phyloP scores from a whole-genome alignment of 176 grass and related monocot genomes.

The Zea mays region DNA sequence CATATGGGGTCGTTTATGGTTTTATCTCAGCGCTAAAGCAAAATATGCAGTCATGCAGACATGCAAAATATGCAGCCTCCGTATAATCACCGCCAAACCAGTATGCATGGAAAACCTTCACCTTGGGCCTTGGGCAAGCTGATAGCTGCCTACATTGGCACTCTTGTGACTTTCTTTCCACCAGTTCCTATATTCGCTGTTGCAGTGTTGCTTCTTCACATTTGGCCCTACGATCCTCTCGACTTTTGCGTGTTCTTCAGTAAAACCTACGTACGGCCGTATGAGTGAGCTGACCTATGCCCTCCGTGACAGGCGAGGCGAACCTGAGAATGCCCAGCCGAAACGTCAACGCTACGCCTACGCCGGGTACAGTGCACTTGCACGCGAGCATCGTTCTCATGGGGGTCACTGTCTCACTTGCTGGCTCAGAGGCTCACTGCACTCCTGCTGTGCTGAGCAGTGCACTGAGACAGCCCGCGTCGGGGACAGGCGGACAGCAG shows the following conservation, averaged over 20 bases:
- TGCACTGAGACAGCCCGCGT: not conserved
- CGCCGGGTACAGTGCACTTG: slow-evolving; percentile 9
- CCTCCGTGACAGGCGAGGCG: not conserved
- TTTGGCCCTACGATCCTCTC: not conserved
- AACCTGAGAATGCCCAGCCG: too few relatives aligned
- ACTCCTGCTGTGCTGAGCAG: not conserved
- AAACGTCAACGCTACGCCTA: too few relatives aligned
- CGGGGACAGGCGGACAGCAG: too few relatives aligned
- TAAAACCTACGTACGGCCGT: not conserved
- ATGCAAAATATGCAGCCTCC: not conserved
- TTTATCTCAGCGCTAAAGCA: too few relatives aligned
- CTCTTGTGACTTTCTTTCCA: not conserved
- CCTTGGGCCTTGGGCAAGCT: too few relatives aligned
- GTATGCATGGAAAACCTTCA: too few relatives aligned
- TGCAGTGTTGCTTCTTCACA: not conserved
- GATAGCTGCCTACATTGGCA: not conserved
- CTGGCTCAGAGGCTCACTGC: too few relatives aligned
- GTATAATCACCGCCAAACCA: not conserved
- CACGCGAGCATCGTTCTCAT: slow-evolving; percentile 1
- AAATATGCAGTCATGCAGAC: too few relatives aligned
- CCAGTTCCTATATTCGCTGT: not conserved
- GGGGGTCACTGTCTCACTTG: not conserved
- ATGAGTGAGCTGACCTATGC: not conserved
- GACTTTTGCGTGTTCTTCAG: not conserved
- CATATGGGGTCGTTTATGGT: too few relatives aligned